Base-by-base conservation (phyloP, 2,329 filamentous ascomycete species). In the Colletotrichum trifolii region DNA sequence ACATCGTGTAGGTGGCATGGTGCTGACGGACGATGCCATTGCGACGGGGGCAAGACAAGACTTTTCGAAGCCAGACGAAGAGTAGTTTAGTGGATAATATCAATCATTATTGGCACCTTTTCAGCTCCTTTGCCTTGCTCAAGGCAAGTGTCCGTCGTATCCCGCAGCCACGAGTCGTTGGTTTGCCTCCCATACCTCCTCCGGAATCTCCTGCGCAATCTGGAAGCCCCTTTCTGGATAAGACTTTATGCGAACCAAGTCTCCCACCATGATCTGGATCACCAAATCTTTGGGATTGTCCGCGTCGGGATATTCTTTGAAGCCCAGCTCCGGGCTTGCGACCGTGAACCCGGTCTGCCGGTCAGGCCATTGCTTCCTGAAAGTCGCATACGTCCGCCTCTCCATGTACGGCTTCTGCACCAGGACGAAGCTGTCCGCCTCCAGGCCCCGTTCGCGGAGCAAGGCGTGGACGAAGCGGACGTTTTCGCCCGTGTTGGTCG, bases 351-450 rank as follows among this genome's bases (percentile, higher is more conserved):
- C 64, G 1, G 75, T 72, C 35, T 39, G 59, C 15, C 68, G 59
- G 15, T 76, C 76, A 0, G 79, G 80, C 81, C 81, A 83, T 72
- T 83, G 81, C 72, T 77, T 80, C 64, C 73, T 73, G 64, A 83
- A 83, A 0, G 81, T 83, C 2, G 81, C 81, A 46, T 77, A 82
- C 5, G 80, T 81, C 6, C 81, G 71, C 39, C 81, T 71, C 70
- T 82, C 80, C 81, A 83, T 83, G 63, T 83, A 83, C 33, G 80
- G 81, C 70, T 83, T 83, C 70, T 83, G 81, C 8, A 83, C 81
- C 1, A 83, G 72, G 13, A 83, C 71, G 36, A 83, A 75, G 2
- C 73, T 77, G 36, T 70, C 63, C 0, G 75, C 57, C 2, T 42
- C 49, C 8, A 79, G 47, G 0, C 72, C 68, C 25, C 53, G 71